Base-by-base conservation (phyloP, 768 basidiomycete species). In the Macrolepiota albuminosa region DNA sequence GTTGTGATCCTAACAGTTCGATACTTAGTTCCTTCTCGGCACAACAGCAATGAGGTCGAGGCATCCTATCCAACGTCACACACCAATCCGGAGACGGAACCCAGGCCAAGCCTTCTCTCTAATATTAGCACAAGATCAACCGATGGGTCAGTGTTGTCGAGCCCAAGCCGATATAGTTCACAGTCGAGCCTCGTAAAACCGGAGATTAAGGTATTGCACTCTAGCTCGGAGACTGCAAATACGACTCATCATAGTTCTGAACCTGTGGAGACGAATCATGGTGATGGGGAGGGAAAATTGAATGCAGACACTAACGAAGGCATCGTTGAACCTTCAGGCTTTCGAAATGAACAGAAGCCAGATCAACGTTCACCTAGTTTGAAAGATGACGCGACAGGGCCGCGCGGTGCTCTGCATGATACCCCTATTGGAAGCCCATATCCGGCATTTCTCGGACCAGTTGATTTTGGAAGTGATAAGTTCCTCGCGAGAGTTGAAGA, bases 81-180 rank as follows among this genome's bases (percentile, higher is more conserved):
- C 13, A 57, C 59, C 9, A 48, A 59, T 31, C 31, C 53, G 11
- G 21, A 46, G 26, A 10, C 18, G 33, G 53, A 50, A 11, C 13
- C 9, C 16, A 54, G n/a, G 9, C 52, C 57, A 29, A 45, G 37
- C 21, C 3, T 14, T 36, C 24, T 40, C 29, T n/a, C 56, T 16
- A 16, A 33, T 34, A 49, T 61, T 18, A 66, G 64, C 37, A 68
- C 60, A 4, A 63, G 56, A 39, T 52, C 67, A 11, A 61, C 58
- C 3, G 39, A 54, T n/a, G 63, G 65, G 9, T 68, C 62, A 14
- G 11, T 42, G 26, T 6, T 51, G 18, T 39, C 51, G 21, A 46
- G 48, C 48, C 47, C 40, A 1, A 40, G 58, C 42, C 39, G 47
- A 45, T 61, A 55, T 8, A 59, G 57, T 43, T 36, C 36, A 2